These are phyloP conservation scores for Yarrowia yakushimensis DNA, from an alignment of 805 yeast genomes.

Conservation along the genomic window DNA sequence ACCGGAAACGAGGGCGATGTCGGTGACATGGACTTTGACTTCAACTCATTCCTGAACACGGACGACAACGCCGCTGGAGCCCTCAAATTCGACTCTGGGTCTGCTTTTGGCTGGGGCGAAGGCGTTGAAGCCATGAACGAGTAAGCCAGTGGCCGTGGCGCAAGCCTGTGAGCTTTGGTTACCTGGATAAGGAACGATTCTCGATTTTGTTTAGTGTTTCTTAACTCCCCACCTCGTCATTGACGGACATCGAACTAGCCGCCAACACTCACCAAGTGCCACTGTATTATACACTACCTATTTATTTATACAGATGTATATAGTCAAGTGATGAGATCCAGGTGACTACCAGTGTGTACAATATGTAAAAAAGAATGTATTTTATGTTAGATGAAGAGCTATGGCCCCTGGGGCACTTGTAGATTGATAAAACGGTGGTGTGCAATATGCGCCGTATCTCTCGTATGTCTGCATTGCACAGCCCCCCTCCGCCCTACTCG, in stretches of 20 bases:
- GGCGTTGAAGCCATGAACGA: conserved; percentile 27
- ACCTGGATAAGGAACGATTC: neutral
- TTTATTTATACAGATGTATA: conserved; percentile 25
- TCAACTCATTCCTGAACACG: conserved; percentile 45
- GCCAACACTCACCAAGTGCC: conserved; percentile 24
- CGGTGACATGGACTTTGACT: conserved; percentile 42
- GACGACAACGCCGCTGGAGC: conserved; percentile 36
- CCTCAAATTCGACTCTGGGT: conserved; percentile 26
- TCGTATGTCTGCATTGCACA: neutral
- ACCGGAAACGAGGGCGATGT: conserved; percentile 36
- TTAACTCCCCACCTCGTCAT: conserved; percentile 11
- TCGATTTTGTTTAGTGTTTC: neutral
- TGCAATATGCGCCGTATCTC: neutral
- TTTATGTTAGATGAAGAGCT: neutral
- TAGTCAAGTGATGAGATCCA: conserved; percentile 24
- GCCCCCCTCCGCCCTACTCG: neutral
- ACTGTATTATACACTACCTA: conserved; percentile 25
- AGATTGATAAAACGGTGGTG: neutral
- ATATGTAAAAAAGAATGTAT: conserved; percentile 7
- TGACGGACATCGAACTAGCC: conserved; percentile 25
- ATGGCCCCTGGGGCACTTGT: no score
- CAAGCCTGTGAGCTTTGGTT: conserved; percentile 7
- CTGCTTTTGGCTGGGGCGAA: conserved; percentile 29
- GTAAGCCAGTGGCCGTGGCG: conserved; percentile 20
- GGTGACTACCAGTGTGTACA: conserved; percentile 17